Conservation (phyloP, 2,329 filamentous ascomycete genomes). For the Fusarium falciforme region DNA sequence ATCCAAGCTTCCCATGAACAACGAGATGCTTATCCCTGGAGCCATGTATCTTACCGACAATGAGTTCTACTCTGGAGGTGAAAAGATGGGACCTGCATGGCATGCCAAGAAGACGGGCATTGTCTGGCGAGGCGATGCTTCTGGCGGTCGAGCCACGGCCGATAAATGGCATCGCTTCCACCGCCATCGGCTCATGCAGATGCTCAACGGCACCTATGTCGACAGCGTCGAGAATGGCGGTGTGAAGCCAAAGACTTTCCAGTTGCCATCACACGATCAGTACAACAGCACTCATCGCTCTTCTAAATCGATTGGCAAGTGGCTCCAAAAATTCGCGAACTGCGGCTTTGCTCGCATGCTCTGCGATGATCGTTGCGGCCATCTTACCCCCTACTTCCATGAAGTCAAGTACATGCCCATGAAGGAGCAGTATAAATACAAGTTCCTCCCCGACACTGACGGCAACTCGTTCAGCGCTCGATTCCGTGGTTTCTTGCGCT, state of each 20-base stretch:
- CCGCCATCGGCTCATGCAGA: constrained; percentile 76
- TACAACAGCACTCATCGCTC: constrained; percentile 56
- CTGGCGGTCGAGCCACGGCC: constrained; percentile 64
- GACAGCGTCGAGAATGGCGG: constrained; percentile 56
- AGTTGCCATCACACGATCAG: constrained; percentile 54
- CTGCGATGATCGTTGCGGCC: constrained; percentile 55
- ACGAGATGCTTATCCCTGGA: constrained; percentile 72
- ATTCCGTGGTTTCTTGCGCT: constrained; percentile 72
- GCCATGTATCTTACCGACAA: constrained; percentile 73
- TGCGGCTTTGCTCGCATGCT: constrained; percentile 57
- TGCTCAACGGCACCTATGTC: constrained; percentile 74
- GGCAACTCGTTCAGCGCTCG: constrained; percentile 74
- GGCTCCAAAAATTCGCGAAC: constrained; percentile 55
- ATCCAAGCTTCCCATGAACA: constrained; percentile 72
- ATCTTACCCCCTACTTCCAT: constrained; percentile 52
- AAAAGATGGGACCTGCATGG: constrained; percentile 68
- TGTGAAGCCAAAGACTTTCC: constrained; percentile 59
- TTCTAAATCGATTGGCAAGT: constrained; percentile 53
- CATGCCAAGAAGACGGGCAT: constrained; percentile 64
- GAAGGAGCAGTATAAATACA: constrained; percentile 64
- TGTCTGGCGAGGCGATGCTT: constrained; percentile 74
- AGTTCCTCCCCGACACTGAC: constrained; percentile 77
- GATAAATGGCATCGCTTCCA: constrained; percentile 76
- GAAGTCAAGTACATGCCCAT: constrained; percentile 52
- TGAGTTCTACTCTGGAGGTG: constrained; percentile 68